phyloP scores from a whole-genome alignment of 257 asterid species.

The Cinchona pubescens region DNA sequence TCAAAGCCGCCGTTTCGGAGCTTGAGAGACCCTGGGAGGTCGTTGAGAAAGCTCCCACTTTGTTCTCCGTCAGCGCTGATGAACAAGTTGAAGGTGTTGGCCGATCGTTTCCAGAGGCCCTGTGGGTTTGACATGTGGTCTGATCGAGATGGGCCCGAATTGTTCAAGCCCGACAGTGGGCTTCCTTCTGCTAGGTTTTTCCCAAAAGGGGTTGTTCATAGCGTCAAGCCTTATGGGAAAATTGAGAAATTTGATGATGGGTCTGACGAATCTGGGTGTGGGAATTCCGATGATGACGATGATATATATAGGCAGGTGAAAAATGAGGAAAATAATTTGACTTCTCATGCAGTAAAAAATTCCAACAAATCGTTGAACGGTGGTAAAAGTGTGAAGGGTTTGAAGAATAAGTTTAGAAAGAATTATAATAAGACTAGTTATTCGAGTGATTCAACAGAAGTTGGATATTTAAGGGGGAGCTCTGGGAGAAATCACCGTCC shows the following conservation, averaged over 20 bases:
- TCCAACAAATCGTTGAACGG: slow-evolving; percentile 20
- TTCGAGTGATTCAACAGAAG: slow-evolving; percentile 29
- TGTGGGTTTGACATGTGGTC: slow-evolving; percentile 98
- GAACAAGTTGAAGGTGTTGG: slow-evolving; percentile 91
- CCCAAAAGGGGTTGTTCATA: slow-evolving; percentile 91
- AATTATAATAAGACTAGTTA: slow-evolving; percentile 30
- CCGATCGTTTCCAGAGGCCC: slow-evolving; percentile 93
- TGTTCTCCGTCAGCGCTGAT: slow-evolving; percentile 88
- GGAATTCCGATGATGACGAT: slow-evolving; percentile 2
- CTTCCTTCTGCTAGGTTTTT: slow-evolving; percentile 75
- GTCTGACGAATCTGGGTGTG: slow-evolving; percentile 19
- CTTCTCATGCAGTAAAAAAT: slow-evolving; percentile 5
- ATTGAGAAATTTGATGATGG: slow-evolving; percentile 21
- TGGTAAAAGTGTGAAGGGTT: slow-evolving; percentile 21
- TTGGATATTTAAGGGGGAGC: slow-evolving; percentile 22
- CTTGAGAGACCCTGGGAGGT: slow-evolving; percentile 97
- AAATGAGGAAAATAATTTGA: slow-evolving; percentile 25
- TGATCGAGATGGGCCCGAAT: slow-evolving; percentile 81
- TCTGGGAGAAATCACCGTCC: slow-evolving; percentile 15
- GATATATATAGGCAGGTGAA: slow-evolving; percentile 20
- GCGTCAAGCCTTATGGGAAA: slow-evolving; percentile 60
- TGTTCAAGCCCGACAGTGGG: slow-evolving; percentile 54
- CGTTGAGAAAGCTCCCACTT: slow-evolving; percentile 73
- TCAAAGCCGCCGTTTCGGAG: slow-evolving; percentile 85
- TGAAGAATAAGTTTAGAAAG: slow-evolving; percentile 33